These are phyloP conservation scores for Batrachochytrium dendrobatidis DNA, from an alignment of 371 early-diverging fungal genomes.

Conservation along the genomic window DNA sequence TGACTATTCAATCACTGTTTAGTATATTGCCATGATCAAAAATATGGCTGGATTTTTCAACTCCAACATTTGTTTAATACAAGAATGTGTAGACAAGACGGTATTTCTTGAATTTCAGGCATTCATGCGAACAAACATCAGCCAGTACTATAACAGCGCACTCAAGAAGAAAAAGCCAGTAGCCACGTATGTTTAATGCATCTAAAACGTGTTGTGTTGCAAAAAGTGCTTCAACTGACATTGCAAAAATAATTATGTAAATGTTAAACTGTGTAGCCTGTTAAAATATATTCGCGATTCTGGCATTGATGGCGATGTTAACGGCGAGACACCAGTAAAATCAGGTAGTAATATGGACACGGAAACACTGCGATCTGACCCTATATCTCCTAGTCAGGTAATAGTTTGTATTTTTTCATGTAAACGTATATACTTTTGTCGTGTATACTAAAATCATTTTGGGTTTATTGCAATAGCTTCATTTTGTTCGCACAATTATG, in stretches of 20 bases:
- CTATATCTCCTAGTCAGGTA: neutral
- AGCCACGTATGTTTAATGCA: constrained; percentile 19
- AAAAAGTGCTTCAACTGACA: neutral
- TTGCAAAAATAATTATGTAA: too few species aligned
- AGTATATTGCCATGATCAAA: constrained; percentile 40
- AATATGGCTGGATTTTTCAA: constrained; percentile 12
- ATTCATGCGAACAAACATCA: constrained; percentile 22
- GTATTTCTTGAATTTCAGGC: constrained; percentile 25
- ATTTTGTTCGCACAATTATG: constrained; percentile 25
- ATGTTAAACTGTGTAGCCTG: neutral
- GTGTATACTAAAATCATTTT: neutral
- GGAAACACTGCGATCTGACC: neutral
- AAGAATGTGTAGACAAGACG: constrained; percentile 15
- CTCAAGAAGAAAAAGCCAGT: constrained; percentile 36
- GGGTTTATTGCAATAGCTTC: constrained; percentile 15
- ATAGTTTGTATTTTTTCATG: neutral
- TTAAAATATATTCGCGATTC: constrained; percentile 13
- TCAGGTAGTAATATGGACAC: neutral
- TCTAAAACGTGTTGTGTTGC: neutral
- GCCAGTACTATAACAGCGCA: constrained; percentile 19
- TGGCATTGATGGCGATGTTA: constrained; percentile 6
- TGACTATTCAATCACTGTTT: too few species aligned
- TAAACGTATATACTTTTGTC: neutral
- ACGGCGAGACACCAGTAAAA: constrained; percentile 4
- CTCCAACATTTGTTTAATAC: constrained; percentile 4